phyloP scores from a whole-genome alignment of 768 basidiomycete genomes.

The Tricholoma saponaceum region DNA sequence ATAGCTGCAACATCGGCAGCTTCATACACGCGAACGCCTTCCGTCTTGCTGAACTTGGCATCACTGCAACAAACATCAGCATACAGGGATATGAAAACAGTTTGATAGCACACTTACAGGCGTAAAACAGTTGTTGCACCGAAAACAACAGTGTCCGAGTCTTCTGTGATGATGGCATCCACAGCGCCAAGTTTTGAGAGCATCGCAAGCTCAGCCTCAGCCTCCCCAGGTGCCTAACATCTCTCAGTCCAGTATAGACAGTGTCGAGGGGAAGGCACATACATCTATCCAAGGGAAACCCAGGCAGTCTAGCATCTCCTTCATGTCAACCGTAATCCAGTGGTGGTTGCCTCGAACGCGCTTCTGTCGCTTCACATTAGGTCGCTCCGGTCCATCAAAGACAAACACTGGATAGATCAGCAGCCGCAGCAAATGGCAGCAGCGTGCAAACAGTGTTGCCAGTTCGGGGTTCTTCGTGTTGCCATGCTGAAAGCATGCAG shows the following conservation, averaged over 20 bases:
- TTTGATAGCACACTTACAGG: not conserved
- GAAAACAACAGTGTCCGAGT: not conserved
- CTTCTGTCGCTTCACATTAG: not conserved
- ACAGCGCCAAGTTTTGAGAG: not conserved
- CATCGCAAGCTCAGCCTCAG: not conserved
- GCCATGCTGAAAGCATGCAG: not conserved
- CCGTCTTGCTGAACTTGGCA: not conserved
- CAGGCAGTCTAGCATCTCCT: slow-evolving; percentile 5
- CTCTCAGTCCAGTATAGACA: not conserved
- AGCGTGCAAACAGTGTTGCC: slow-evolving; percentile 3
- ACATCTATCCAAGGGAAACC: slow-evolving; percentile 8
- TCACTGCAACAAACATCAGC: not conserved
- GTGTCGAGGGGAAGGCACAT: not conserved
- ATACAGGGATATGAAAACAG: not conserved
- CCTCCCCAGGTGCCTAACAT: not conserved
- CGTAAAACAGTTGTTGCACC: not conserved
- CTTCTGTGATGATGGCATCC: not conserved
- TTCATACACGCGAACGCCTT: not conserved
- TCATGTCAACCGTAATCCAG: slow-evolving; percentile 5
- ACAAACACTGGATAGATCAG: slow-evolving; percentile 8
- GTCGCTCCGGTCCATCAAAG: slow-evolving; percentile 7
- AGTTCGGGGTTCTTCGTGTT: slow-evolving; percentile 4
- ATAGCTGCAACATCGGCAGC: not conserved
- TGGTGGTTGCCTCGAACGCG: not conserved
- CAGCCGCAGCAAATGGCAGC: slow-evolving; percentile 2